A percentile compares a stretch with the other conserved stretches of the same genome.
Conservation (phyloP, 257 asterid genomes). For the Parsonsia alboflavescens region DNA sequence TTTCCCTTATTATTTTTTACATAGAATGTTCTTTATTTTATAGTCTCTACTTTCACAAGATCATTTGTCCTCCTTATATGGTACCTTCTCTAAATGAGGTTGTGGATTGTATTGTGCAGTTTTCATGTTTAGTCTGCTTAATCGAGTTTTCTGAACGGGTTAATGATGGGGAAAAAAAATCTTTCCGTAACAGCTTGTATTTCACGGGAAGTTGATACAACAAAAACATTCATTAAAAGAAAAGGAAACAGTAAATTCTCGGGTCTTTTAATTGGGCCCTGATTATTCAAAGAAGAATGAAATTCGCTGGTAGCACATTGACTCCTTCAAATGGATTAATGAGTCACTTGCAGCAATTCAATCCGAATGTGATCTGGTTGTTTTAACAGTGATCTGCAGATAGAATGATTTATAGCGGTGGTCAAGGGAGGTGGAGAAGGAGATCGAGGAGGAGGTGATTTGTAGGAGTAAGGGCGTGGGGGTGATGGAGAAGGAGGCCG, state of each 20-base stretch:
- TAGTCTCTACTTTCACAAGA: not conserved
- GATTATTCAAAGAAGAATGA: not conserved
- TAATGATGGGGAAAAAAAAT: no score
- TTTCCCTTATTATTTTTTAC: constrained; percentile 14
- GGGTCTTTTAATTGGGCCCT: not conserved
- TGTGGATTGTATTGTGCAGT: constrained; percentile 14
- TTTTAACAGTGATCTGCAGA: not conserved
- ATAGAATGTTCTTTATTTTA: constrained; percentile 6
- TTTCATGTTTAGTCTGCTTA: not conserved
- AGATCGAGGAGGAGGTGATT: no score
- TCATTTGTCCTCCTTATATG: not conserved
- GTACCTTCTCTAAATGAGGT: not conserved
- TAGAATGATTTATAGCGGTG: not conserved
- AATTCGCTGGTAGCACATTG: not conserved
- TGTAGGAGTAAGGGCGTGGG: no score
- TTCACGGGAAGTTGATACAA: no score
- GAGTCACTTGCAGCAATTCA: not conserved
- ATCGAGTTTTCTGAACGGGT: not conserved
- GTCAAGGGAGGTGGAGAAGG: constrained; percentile 9
- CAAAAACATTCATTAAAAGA: no score
- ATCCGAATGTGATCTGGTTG: not conserved
- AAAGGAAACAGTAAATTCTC: no score
- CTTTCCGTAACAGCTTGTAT: no score
- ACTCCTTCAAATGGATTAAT: not conserved
- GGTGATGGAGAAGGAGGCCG: no score